Conservation (phyloP, 192 early-diverging fungal genomes). For the Rhizoclosmatium globosum region DNA sequence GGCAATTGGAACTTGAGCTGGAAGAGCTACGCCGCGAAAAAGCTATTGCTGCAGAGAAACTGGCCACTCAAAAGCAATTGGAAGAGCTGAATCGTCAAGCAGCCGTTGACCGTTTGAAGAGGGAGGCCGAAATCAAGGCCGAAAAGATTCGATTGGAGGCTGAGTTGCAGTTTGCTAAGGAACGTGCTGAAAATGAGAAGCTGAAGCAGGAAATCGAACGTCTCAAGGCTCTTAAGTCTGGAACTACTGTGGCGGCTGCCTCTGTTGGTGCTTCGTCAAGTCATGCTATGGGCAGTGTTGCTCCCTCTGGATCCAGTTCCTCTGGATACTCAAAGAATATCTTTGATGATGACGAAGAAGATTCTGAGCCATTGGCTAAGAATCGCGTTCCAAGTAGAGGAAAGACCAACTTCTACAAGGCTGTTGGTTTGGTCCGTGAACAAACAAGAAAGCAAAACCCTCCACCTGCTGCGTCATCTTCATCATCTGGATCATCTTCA, state of each 20-base stretch:
- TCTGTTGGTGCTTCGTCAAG: neutral
- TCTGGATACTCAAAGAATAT: neutral
- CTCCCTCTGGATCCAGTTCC: neutral
- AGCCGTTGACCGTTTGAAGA: conserved; percentile 24
- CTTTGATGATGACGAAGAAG: conserved; percentile 14
- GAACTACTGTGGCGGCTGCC: neutral
- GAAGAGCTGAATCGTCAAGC: conserved; percentile 25
- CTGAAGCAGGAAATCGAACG: conserved; percentile 29
- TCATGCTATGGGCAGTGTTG: conserved; percentile 16
- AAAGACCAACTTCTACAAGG: conserved; percentile 27
- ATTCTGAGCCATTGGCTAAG: conserved; percentile 15
- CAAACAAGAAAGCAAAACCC: neutral
- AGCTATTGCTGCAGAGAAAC: conserved; percentile 13
- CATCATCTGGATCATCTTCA: neutral
- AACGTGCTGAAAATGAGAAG: conserved; percentile 31
- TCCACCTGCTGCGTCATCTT: neutral
- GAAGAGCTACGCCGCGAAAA: conserved; percentile 15
- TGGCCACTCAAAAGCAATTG: conserved; percentile 20
- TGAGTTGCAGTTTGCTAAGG: conserved; percentile 34
- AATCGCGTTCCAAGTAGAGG: neutral
- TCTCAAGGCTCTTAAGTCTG: conserved; percentile 20
- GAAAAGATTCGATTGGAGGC: conserved; percentile 28
- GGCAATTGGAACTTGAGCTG: conserved; percentile 12
- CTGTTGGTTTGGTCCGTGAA: conserved; percentile 29
- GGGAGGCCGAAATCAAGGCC: conserved; percentile 25